Conservation (phyloP, 495 filamentous ascomycete genomes). For the Delitschia confertaspora region DNA sequence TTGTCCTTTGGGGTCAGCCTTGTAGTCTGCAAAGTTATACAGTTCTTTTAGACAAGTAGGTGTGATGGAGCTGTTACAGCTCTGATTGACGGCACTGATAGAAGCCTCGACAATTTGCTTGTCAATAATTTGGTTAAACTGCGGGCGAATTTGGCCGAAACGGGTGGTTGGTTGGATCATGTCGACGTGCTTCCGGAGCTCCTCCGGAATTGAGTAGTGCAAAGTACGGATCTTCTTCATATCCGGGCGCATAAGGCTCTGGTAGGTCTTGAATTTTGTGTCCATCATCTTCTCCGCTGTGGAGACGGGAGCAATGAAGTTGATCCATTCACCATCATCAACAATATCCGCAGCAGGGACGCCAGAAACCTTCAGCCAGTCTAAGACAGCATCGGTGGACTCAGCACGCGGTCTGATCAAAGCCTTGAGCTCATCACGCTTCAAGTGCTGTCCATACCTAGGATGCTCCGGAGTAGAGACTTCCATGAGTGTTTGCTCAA, state of each 20-base stretch:
- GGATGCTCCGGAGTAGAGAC: conserved; percentile 54
- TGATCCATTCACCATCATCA: conserved; percentile 32
- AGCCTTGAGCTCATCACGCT: conserved; percentile 39
- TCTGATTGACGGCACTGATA: conserved; percentile 24
- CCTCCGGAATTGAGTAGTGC: conserved; percentile 55
- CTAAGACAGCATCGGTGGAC: conserved; percentile 22
- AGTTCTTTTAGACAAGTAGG: conserved; percentile 51
- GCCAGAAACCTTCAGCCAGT: conserved; percentile 30
- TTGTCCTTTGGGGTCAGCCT: conserved; percentile 38
- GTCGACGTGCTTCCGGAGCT: conserved; percentile 44
- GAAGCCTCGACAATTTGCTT: conserved; percentile 12
- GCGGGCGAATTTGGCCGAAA: conserved; percentile 42
- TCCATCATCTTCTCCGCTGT: conserved; percentile 32
- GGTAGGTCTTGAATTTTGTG: conserved; percentile 32
- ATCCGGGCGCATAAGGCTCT: conserved; percentile 15
- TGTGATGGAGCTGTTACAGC: conserved; percentile 47
- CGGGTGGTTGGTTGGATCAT: conserved; percentile 52
- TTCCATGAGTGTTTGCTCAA: conserved; percentile 53
- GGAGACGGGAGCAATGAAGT: conserved; percentile 30
- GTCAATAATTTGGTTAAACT: conserved; percentile 21
- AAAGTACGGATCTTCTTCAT: conserved; percentile 43
- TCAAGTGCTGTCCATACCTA: conserved; percentile 57
- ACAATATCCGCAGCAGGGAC: conserved; percentile 22
- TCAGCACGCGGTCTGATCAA: conserved; percentile 27
- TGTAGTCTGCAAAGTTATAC: conserved; percentile 50